Evolutionary conservation across 768 basidiomycete species (phyloP), one percentile per base, ranked within the genome.

Genomic region (Pleurotus sapidus): DNA sequence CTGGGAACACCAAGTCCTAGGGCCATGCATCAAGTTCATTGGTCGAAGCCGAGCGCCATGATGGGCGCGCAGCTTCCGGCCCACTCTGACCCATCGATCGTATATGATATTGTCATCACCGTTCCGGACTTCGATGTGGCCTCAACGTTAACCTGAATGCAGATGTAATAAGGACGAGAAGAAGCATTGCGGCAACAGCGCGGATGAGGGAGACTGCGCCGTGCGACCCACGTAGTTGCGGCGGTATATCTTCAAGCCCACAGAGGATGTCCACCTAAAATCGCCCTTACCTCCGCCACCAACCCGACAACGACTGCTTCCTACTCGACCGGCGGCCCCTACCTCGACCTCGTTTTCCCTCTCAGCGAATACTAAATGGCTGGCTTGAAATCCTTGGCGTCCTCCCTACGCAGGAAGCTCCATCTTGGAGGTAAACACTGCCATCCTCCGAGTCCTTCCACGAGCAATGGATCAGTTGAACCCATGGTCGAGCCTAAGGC

Each of bases 361-460:
- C 42, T 23, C 42, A 45, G 20, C 20, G n/a, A 45, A 23, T 23
- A n/a, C 20, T n/a, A 1, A 45, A 50, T 50, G 49, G 27, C 49
- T n/a, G 49, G 49, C 25, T 30, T 50, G 14, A 50, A 34, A 38
- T 50, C 49, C 25, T 50, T 50, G 25, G 49, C 49, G 7, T 27
- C 49, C 25, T n/a, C 49, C 9, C 25, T 50, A 15, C 49, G 49
- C 25, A 50, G 25, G 27, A 50, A 50, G 27, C 49, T 50, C 49
- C 49, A 50, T 50, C 20, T 50, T 24, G 49, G 49, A n/a, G 49
- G 49, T 50, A 20, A 12, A 15, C 30, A 34, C 8, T 34, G 8
- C 30, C 49, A 50, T 50, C 34, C 9, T 15, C 3, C 12, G 17
- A 11, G 8, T 24, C 15, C 23, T 12, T 24, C 20, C 11, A n/a